Evolutionary conservation across 2,329 filamentous ascomycete species (phyloP).

Genomic region (Sphaerulina musiva): DNA sequence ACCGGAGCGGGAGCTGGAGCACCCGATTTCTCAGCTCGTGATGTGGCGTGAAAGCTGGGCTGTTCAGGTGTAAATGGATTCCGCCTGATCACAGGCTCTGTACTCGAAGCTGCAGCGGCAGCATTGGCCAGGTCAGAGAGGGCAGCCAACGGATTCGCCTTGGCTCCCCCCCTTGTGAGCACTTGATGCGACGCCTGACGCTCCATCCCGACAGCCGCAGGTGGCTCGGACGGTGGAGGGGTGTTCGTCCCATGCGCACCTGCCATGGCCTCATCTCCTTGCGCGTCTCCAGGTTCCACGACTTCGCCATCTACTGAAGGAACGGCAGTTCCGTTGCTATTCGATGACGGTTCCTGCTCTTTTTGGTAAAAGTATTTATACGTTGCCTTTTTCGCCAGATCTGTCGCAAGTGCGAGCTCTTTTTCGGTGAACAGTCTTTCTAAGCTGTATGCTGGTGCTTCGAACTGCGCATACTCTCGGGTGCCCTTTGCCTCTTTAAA

Average conservation of each 20-base stretch:
- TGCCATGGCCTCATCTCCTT: slow-evolving; percentile 22
- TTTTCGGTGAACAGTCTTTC: slow-evolving; percentile 62
- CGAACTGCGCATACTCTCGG: slow-evolving; percentile 50
- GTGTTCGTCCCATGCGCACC: slow-evolving; percentile 25
- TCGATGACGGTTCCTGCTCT: slow-evolving; percentile 23
- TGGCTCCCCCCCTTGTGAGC: slow-evolving; percentile 45
- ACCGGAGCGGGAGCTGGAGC: slow-evolving; percentile 43
- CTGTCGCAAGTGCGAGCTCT: slow-evolving; percentile 56
- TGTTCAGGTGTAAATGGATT: slow-evolving; percentile 44
- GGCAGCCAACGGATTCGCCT: slow-evolving; percentile 44
- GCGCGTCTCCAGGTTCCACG: slow-evolving; percentile 26
- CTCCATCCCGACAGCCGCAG: slow-evolving; percentile 49
- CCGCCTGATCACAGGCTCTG: slow-evolving; percentile 22
- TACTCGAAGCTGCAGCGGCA: slow-evolving; percentile 31
- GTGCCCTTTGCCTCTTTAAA: slow-evolving; percentile 50
- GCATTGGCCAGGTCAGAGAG: slow-evolving; percentile 50
- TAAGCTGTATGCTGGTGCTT: slow-evolving; percentile 54
- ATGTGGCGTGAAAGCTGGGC: slow-evolving; percentile 41
- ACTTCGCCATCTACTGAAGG: slow-evolving; percentile 29
- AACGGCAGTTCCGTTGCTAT: slow-evolving; percentile 26
- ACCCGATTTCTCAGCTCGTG: slow-evolving; percentile 42
- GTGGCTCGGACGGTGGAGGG: slow-evolving; percentile 26
- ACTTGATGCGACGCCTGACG: slow-evolving; percentile 54
- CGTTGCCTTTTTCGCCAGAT: slow-evolving; percentile 54
- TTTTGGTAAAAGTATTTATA: slow-evolving; percentile 51